These are phyloP conservation scores for Paraphoma chrysanthemicola DNA, from an alignment of 2,329 filamentous ascomycete species.

Conservation along the genomic window DNA sequence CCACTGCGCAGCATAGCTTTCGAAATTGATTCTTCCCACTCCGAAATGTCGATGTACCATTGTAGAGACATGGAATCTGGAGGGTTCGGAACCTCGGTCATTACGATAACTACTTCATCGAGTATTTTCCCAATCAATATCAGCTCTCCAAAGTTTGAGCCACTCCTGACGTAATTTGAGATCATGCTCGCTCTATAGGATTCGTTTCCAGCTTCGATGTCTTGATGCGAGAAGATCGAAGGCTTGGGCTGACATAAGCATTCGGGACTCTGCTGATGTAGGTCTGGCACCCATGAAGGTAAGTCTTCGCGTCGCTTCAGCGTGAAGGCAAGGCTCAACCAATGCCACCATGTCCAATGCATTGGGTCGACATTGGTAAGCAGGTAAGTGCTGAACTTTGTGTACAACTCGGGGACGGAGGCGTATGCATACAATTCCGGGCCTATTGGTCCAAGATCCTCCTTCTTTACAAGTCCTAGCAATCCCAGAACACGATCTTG, in stretches of 20 bases:
- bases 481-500: slow-evolving; percentile 5
- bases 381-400: neutral
- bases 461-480: neutral
- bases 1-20: neutral
- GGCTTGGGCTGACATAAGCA: too few species aligned
- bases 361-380: neutral
- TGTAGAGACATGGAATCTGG: neutral
- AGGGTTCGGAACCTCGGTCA: too few species aligned
- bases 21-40: neutral
- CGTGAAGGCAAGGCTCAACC: neutral
- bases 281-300: slow-evolving; percentile 6
- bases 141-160: neutral
- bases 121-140: neutral
- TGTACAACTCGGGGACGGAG: neutral
- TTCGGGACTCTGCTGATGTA: neutral
- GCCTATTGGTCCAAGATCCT: neutral
- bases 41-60: neutral
- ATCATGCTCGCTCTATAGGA: neutral
- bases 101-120: too few species aligned
- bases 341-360: neutral
- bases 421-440: neutral
- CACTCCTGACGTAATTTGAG: neutral
- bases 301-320: neutral
- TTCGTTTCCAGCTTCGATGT: neutral
- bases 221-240: neutral